Evolutionary conservation across 768 basidiomycete genomes (phyloP).

Genomic region (Clathrus columnatus): DNA sequence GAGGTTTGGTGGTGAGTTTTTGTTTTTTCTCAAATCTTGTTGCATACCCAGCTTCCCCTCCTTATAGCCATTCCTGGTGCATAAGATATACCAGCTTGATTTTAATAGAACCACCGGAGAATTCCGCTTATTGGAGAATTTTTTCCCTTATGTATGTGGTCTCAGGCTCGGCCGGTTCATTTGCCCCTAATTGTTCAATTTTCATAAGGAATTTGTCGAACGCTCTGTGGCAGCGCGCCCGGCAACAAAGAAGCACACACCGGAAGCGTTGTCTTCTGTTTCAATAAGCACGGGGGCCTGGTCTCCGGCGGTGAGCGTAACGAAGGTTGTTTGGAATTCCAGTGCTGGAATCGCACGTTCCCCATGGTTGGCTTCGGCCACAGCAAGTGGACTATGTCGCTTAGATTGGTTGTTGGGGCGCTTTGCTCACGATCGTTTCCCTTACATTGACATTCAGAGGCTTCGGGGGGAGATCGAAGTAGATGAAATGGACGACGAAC

Average conservation of each 20-base stretch:
- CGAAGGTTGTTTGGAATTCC: conserved; percentile 75
- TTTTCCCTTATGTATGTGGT: conserved; percentile 59
- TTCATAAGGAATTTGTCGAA: conserved; percentile 43
- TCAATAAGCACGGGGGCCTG: conserved; percentile 55
- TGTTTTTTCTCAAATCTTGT: background rate
- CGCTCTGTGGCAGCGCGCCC: conserved; percentile 32
- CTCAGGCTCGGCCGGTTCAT: background rate
- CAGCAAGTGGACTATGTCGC: conserved; percentile 77
- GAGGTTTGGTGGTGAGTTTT: conserved; percentile 58
- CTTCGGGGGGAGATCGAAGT: conserved; percentile 47
- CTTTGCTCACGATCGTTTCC: conserved; percentile 57
- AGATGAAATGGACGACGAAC: conserved; percentile 23
- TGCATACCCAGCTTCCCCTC: background rate
- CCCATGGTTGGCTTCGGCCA: conserved; percentile 65
- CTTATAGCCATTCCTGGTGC: conserved; percentile 61
- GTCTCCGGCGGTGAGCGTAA: conserved; percentile 69
- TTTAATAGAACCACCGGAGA: conserved; percentile 67
- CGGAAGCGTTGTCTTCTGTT: conserved; percentile 11
- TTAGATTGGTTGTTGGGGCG: conserved; percentile 75
- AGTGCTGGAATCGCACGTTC: conserved; percentile 55
- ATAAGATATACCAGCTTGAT: conserved; percentile 81
- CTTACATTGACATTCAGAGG: conserved; percentile 53
- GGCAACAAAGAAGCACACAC: conserved; percentile 29
- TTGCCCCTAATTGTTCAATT: background rate
- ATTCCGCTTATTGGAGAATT: conserved; percentile 82